Base-by-base conservation (phyloP, 225 moss, liverwort and hornwort genomes). In the Pleurozium schreberi region DNA sequence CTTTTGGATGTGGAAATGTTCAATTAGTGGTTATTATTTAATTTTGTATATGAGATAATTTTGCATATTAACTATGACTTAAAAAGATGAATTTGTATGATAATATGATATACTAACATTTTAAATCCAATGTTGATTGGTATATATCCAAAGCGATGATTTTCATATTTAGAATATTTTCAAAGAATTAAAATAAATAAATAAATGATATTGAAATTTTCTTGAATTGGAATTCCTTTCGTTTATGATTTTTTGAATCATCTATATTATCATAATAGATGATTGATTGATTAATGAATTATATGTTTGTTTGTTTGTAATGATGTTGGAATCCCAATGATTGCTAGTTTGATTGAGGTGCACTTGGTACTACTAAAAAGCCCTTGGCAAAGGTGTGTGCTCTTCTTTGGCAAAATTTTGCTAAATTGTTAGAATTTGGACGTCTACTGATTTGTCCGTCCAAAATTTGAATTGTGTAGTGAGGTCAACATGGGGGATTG, bases 361-460 rank as follows among this genome's bases (percentile, higher is more conserved):
- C 3, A 1, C 3, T 62, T 62, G 2, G 68, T 68, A 68, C 0
- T 0, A 0, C n/a, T 1, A 0, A 6, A 67, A 67, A 67, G 20
- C 22, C 22, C 22, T n/a, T 13, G 10, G 6, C 10, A 18, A 36
- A 10, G 18, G 18, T 18, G 13, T 49, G 49, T 49, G 49, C 11
- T 49, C n/a, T n/a, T n/a, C n/a, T n/a, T n/a, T n/a, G n/a, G n/a
- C n/a, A n/a, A n/a, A n/a, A n/a, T n/a, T n/a, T n/a, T n/a, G n/a
- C n/a, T n/a, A n/a, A n/a, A n/a, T n/a, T n/a, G n/a, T n/a, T n/a
- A n/a, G n/a, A n/a, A n/a, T n/a, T n/a, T n/a, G n/a, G n/a, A n/a
- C n/a, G n/a, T n/a, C n/a, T n/a, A n/a, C n/a, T n/a, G n/a, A n/a
- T n/a, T n/a, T n/a, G n/a, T n/a, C n/a, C n/a, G n/a, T n/a, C n/a